Percentiles rank a stretch among this genome's conserved stretches.
These are phyloP conservation scores for Miamiensis avidus DNA, from an alignment of 169 alveolate species.

Conservation along the genomic window DNA sequence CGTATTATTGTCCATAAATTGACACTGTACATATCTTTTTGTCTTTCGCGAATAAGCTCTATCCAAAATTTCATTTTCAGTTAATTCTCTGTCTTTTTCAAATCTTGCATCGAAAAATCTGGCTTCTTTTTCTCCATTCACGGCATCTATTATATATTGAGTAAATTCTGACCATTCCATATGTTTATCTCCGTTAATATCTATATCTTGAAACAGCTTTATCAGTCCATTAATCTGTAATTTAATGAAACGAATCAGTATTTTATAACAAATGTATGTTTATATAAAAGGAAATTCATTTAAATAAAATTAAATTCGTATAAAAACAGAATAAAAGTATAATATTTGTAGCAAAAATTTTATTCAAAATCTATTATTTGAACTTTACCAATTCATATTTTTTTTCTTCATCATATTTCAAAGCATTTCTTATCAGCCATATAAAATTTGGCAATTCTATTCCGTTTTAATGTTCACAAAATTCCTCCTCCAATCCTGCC, in stretches of 20 bases:
- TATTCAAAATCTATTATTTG: too few relatives aligned
- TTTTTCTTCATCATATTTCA: slow-evolving; percentile 62
- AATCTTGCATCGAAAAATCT: slow-evolving; percentile 38
- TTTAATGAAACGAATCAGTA: too few relatives aligned
- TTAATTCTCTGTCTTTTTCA: slow-evolving; percentile 51
- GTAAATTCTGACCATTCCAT: slow-evolving; percentile 68
- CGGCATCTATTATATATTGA: slow-evolving; percentile 75
- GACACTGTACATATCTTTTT: slow-evolving; percentile 46
- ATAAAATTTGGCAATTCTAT: slow-evolving; percentile 67
- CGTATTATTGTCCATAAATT: slow-evolving; percentile 50
- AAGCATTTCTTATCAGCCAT: slow-evolving; percentile 75
- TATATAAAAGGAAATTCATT: background rate
- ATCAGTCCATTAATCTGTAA: slow-evolving; percentile 29
- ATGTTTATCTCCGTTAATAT: slow-evolving; percentile 50
- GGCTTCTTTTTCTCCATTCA: slow-evolving; percentile 52
- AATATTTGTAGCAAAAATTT: too few relatives aligned
- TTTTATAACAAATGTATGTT: too few relatives aligned
- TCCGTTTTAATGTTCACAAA: slow-evolving; percentile 79
- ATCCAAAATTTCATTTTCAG: slow-evolving; percentile 57
- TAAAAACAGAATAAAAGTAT: too few relatives aligned
- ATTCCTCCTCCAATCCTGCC: slow-evolving; percentile 77
- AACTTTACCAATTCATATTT: slow-evolving; percentile 69
- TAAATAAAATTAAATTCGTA: too few relatives aligned
- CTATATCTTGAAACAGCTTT: slow-evolving; percentile 44
- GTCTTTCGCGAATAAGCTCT: slow-evolving; percentile 59